phyloP scores from a whole-genome alignment of 257 asterid species.

The Scutellaria minor region DNA sequence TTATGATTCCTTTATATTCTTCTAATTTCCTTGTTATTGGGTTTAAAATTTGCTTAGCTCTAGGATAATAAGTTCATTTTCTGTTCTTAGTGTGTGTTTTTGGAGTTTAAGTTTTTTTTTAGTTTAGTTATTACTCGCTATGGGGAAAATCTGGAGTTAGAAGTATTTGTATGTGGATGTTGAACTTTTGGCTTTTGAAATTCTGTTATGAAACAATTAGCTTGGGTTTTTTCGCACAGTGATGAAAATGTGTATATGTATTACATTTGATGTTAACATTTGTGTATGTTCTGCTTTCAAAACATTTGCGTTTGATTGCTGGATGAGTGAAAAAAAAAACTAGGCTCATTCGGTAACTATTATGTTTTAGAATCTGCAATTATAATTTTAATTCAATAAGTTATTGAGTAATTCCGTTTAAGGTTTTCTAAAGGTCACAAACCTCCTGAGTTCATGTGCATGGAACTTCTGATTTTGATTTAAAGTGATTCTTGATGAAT shows the following conservation, averaged over 20 bases:
- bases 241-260: neutral
- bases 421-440: neutral
- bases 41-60: conserved; percentile 10
- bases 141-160: neutral
- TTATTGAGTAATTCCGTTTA: neutral
- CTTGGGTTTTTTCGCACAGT: neutral
- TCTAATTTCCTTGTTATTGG: neutral
- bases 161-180: neutral
- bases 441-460: neutral
- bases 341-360: neutral
- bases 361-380: neutral
- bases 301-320: neutral
- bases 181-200: neutral
- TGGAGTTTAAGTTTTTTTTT: neutral
- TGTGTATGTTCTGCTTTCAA: neutral
- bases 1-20: neutral
- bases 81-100: neutral
- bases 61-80: neutral
- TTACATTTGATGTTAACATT: neutral
- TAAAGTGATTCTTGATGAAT: neutral
- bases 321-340: neutral
- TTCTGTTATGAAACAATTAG: neutral
- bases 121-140: neutral
- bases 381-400: neutral
- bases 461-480: neutral